Evolutionary conservation across 1,139 yeast species (phyloP).

Genomic region (Candida sp.): DNA sequence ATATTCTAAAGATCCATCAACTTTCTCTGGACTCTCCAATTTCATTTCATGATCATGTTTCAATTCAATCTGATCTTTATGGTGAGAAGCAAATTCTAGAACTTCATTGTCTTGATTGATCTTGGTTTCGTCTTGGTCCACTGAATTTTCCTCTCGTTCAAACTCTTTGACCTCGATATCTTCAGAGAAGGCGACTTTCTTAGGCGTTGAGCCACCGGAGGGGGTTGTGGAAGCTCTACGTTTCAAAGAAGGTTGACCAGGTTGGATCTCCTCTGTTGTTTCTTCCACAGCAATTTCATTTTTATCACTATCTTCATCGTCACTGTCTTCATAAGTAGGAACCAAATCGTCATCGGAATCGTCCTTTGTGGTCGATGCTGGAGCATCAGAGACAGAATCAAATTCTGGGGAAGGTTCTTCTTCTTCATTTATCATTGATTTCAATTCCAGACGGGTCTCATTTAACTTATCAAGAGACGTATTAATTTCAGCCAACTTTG

Average conservation of each 20-base stretch:
- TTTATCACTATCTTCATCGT: constrained; percentile 14
- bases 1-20: constrained; percentile 13
- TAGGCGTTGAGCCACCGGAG: constrained; percentile 29
- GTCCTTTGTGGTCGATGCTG: constrained; percentile 5
- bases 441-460: constrained; percentile 44
- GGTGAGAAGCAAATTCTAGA: constrained; percentile 19
- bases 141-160: constrained; percentile 33
- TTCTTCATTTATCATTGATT: constrained; percentile 30
- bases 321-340: constrained; percentile 30
- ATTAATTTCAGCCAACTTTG: constrained; percentile 39
- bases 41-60: constrained; percentile 21
- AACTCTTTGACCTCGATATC: constrained; percentile 45
- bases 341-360: constrained; percentile 19
- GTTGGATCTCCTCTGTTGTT: constrained; percentile 15
- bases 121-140: constrained; percentile 18
- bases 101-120: constrained; percentile 19
- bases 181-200: constrained; percentile 44
- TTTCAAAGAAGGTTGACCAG: constrained; percentile 18
- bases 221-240: constrained; percentile 17
- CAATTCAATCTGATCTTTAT: constrained; percentile 30
- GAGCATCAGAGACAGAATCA: constrained; percentile 3
- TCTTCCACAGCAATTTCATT: constrained; percentile 21
- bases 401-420: constrained; percentile 19
- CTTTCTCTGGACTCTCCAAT: constrained; percentile 5
- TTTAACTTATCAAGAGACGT: constrained; percentile 31